phyloP scores from a whole-genome alignment of 1,284 basidiomycete species.

The Clitocybe nebularis region DNA sequence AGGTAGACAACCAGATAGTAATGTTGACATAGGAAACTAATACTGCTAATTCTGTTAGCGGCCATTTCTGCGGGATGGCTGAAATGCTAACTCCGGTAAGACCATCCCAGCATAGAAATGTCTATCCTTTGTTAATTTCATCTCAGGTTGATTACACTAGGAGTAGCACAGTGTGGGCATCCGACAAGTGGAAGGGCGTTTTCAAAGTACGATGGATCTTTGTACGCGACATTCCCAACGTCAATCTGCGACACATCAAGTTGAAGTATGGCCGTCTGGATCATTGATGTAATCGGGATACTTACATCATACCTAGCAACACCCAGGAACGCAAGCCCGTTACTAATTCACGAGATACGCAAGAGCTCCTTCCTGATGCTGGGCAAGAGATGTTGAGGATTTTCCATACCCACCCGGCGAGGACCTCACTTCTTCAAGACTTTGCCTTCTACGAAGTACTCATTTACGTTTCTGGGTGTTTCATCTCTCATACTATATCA shows the following conservation, averaged over 20 bases:
- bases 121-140: not conserved
- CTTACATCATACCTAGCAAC: slow-evolving; percentile 53
- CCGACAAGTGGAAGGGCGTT: slow-evolving; percentile 97
- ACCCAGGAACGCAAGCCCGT: slow-evolving; percentile 96
- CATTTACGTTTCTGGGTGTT: slow-evolving; percentile 1
- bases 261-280: slow-evolving; percentile 54
- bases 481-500: slow-evolving; percentile 3
- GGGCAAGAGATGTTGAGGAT: slow-evolving; percentile 94
- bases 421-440: slow-evolving; percentile 90
- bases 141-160: slow-evolving; percentile 74
- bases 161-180: slow-evolving; percentile 93
- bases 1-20: slow-evolving; percentile 52
- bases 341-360: slow-evolving; percentile 89
- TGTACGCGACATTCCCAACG: slow-evolving; percentile 90
- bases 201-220: slow-evolving; percentile 96
- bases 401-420: slow-evolving; percentile 86
- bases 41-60: too few relatives aligned
- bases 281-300: slow-evolving; percentile 6
- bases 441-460: slow-evolving; percentile 90
- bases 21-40: too few relatives aligned
- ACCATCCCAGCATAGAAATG: not conserved
- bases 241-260: slow-evolving; percentile 79
- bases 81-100: slow-evolving; percentile 88
- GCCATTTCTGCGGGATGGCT: slow-evolving; percentile 96
- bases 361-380: slow-evolving; percentile 90